Evolutionary conservation across 108 stramenopile genomes (phyloP).

Genomic region (Nannochloropsis granulata): DNA sequence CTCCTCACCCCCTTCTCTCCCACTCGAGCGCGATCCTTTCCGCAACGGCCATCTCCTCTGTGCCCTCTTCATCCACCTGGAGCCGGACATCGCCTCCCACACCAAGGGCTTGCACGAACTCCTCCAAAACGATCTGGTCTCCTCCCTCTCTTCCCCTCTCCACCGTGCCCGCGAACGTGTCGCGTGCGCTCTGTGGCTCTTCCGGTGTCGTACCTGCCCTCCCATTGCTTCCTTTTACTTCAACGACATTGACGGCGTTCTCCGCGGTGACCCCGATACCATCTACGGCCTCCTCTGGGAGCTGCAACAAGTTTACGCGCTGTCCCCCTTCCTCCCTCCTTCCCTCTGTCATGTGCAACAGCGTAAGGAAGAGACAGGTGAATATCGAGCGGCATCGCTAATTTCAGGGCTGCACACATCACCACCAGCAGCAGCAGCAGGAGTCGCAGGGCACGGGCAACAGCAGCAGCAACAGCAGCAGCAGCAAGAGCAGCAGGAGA

Average conservation of each 20-base stretch:
- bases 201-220: not conserved
- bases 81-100: not conserved
- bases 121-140: not conserved
- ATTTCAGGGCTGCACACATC: too few relatives aligned
- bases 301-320: not conserved
- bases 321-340: not conserved
- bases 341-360: not conserved
- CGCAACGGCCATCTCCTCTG: not conserved
- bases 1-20: not conserved
- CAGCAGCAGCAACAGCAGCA: too few relatives aligned
- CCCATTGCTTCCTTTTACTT: not conserved
- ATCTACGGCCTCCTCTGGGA: not conserved
- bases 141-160: not conserved
- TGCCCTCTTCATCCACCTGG: not conserved
- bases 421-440: too few relatives aligned
- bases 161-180: not conserved
- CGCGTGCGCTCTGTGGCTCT: not conserved
- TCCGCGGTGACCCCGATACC: not conserved
- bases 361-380: too few relatives aligned
- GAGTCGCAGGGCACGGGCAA: too few relatives aligned
- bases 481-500: too few relatives aligned
- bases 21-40: not conserved
- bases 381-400: too few relatives aligned
- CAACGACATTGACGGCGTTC: not conserved
- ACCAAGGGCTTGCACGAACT: not conserved